phyloP scores from a whole-genome alignment of 75 land plant species.

The Selaginella tamariscina region DNA sequence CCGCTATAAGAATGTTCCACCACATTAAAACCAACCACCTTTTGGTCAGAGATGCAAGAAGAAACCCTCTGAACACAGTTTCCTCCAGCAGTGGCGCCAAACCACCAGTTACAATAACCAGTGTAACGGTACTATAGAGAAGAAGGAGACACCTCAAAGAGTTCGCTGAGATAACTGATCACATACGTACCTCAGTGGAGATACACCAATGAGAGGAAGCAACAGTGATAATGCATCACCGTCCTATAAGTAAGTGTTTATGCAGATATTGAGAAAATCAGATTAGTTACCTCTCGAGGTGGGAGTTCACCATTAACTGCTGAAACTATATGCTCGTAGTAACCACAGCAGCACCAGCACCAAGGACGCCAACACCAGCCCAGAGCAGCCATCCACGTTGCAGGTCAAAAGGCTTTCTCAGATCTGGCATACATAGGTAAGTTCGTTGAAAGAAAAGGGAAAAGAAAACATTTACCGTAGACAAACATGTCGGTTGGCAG shows the following conservation, averaged over 20 bases:
- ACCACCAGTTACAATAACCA: constrained; percentile 77
- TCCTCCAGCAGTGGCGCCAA: constrained; percentile 91
- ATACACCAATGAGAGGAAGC: constrained; percentile 83
- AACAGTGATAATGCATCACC: constrained; percentile 72
- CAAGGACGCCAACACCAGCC: constrained; percentile 58
- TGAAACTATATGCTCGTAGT: constrained; percentile 41
- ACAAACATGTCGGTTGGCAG: constrained; percentile 23
- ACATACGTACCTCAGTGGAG: constrained; percentile 68
- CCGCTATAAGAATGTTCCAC: constrained; percentile 4
- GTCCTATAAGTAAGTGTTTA: constrained; percentile 14
- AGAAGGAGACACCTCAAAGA: constrained; percentile 2
- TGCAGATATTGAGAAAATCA: not conserved
- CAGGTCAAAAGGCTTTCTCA: constrained; percentile 56
- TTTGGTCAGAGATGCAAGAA: constrained; percentile 86
- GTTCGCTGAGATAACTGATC: not conserved
- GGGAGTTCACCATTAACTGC: constrained; percentile 50
- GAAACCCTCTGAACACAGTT: constrained; percentile 81
- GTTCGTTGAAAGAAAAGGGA: not conserved
- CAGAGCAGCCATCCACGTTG: constrained; percentile 82
- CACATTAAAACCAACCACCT: constrained; percentile 39
- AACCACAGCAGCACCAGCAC: constrained; percentile 48
- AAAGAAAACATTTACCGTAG: constrained; percentile 16
- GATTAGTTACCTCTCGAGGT: constrained; percentile 59
- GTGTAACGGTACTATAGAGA: constrained; percentile 55
- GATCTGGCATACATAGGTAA: constrained; percentile 36